Evolutionary conservation across 306 rosid genomes (phyloP).

Genomic region (Vigna reflexopilosa): DNA sequence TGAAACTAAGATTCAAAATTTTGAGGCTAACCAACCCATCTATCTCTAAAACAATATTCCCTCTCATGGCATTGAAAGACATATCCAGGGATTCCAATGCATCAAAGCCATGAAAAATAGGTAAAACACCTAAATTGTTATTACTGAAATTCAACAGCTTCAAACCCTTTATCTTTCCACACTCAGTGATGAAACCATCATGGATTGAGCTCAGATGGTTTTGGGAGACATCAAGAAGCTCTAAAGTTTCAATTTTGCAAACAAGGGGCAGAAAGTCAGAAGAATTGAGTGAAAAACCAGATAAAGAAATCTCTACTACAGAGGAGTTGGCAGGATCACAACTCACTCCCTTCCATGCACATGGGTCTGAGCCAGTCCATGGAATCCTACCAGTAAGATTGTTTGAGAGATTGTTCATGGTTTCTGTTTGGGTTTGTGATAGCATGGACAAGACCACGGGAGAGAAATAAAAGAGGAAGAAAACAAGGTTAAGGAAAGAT

Average conservation of each 20-base stretch:
- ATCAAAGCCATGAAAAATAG: conserved; percentile 63
- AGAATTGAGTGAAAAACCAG: conserved; percentile 51
- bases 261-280: conserved; percentile 53
- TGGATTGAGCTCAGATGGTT: conserved; percentile 57
- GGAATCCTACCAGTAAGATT: conserved; percentile 1
- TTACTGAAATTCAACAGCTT: conserved; percentile 61
- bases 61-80: conserved; percentile 49
- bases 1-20: conserved; percentile 57
- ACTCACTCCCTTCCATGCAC: conserved; percentile 69
- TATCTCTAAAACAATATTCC: conserved; percentile 49
- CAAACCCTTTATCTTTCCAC: conserved; percentile 60
- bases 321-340: conserved; percentile 52
- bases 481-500: conserved; percentile 38
- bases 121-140: conserved; percentile 62
- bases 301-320: conserved; percentile 46
- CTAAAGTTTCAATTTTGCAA: conserved; percentile 68
- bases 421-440: conserved; percentile 52
- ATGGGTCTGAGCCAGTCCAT: conserved; percentile 66
- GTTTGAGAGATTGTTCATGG: conserved; percentile 53
- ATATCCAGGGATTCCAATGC: conserved; percentile 70
- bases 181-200: conserved; percentile 51
- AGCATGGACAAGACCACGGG: conserved; percentile 60
- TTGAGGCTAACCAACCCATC: conserved; percentile 60
- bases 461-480: conserved; percentile 44
- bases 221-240: conserved; percentile 64